Base-by-base conservation (phyloP, 1,284 basidiomycete genomes). In the Stygiomarasmius scandens region DNA sequence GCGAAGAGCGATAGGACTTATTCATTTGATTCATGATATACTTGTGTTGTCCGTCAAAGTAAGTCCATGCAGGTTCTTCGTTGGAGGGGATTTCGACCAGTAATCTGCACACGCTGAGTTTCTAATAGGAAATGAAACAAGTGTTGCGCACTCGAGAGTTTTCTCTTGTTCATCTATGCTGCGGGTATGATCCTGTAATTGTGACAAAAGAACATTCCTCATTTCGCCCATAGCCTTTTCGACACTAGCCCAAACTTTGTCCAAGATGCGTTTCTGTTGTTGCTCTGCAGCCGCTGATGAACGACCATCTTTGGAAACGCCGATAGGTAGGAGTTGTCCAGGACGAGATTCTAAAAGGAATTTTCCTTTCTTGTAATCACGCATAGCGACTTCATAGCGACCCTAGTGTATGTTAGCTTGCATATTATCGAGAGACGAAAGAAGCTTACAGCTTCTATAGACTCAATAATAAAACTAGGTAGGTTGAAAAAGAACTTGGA, bases 401-500 rank as follows among this genome's bases (percentile, higher is more conserved):
- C 93, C 93, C 93, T 96, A 61, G 2, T 11, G 45, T 27, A 14
- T 5, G 52, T 54, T 16, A 54, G 47, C 14, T 45, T 29, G 34
- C 54, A 47, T 49, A 52, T 41, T 36, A 49, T 32, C 44, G 43
- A 16, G 27, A 27, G 79, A 32, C 29, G 29, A 12, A 32, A 12
- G 6, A 5, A 32, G 29, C 89, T 62, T 66, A 94, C 93, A 58
- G 89, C 88, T 74, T 95, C 89, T 51, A 99, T 92, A 19, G 85
- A 90, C 69, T 97, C 96, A 23, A 92, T 84, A n/a, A 99, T 83
- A 46, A 90, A 89, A 22, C 92, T 91, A 0, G 97, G 96, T 20
- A 99, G 81, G 68, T 98, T 98, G 83, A 99, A 99, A 72, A 99
- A 95, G 82, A 98, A 99, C 67, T 96, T 97, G 56, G 93, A 96